phyloP scores from a whole-genome alignment of 768 basidiomycete genomes.

The Kwoniella heveanensis region DNA sequence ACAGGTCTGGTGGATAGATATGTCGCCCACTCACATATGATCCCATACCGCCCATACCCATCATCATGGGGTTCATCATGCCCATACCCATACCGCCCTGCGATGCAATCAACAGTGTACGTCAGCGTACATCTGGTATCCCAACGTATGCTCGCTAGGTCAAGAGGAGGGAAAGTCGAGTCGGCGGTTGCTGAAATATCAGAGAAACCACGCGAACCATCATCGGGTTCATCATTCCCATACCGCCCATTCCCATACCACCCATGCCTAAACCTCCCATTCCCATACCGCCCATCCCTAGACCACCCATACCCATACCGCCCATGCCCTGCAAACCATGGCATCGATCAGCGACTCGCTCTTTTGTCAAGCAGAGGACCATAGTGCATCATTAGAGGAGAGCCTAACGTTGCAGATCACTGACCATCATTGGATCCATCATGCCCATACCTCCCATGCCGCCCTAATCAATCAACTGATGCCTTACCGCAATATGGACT shows the following conservation, averaged over 20 bases:
- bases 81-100: conserved; percentile 28
- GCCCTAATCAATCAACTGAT: conserved; percentile 5
- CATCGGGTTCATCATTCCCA: conserved; percentile 38
- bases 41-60: conserved; percentile 34
- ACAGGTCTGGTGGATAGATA: too few species aligned
- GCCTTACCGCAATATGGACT: background rate
- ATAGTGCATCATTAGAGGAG: too few species aligned
- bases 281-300: conserved; percentile 55
- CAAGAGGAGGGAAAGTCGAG: too few species aligned
- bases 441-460: conserved; percentile 36
- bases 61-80: conserved; percentile 41
- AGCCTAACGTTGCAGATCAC: background rate
- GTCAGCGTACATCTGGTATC: background rate
- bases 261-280: conserved; percentile 57
- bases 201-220: conserved; percentile 26
- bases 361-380: too few species aligned
- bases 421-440: conserved; percentile 41
- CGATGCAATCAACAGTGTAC: conserved; percentile 10
- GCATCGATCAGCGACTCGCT: too few species aligned
- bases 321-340: too few species aligned
- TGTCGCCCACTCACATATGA: conserved; percentile 16
- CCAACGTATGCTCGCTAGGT: background rate
- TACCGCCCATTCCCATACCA: conserved; percentile 51
- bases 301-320: conserved; percentile 49
- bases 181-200: too few species aligned